A percentile compares a stretch with the other conserved stretches of the same genome.
phyloP scores from a whole-genome alignment of 1,284 basidiomycete genomes.

The Coniferiporia sulphurascens region DNA sequence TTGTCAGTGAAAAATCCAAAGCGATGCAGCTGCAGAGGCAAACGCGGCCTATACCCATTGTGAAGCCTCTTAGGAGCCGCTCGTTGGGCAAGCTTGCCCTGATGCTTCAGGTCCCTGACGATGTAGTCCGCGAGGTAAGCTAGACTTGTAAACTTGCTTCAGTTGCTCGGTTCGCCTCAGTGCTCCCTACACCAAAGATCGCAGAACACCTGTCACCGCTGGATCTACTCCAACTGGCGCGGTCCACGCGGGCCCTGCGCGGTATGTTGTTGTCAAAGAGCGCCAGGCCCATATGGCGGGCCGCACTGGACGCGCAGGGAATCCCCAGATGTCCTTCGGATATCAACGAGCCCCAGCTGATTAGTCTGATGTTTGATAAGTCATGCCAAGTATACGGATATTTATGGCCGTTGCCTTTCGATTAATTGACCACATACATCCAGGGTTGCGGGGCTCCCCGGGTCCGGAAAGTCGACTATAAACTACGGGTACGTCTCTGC shows the following conservation, averaged over 20 bases:
- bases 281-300: conserved; percentile 13
- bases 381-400: conserved; percentile 20
- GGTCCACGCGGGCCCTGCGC: conserved; percentile 16
- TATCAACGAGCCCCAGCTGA: conserved; percentile 30
- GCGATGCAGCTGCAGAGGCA: too few relatives aligned
- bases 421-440: too few relatives aligned
- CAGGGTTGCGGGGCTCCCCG: not conserved
- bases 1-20: too few relatives aligned
- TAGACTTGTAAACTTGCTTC: too few relatives aligned
- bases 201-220: conserved; percentile 10
- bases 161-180: too few relatives aligned
- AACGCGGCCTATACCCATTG: too few relatives aligned
- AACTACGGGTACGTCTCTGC: not conserved
- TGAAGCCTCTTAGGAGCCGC: too few relatives aligned
- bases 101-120: too few relatives aligned
- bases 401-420: not conserved
- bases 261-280: conserved; percentile 14
- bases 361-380: conserved; percentile 26
- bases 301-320: conserved; percentile 27
- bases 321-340: too few relatives aligned
- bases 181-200: too few relatives aligned
- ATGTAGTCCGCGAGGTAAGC: too few relatives aligned
- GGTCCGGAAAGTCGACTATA: conserved; percentile 12
- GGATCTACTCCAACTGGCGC: conserved; percentile 18
- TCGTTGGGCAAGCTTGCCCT: too few relatives aligned